phyloP scores from a whole-genome alignment of 495 filamentous ascomycete species.

The Glonium stellatum region DNA sequence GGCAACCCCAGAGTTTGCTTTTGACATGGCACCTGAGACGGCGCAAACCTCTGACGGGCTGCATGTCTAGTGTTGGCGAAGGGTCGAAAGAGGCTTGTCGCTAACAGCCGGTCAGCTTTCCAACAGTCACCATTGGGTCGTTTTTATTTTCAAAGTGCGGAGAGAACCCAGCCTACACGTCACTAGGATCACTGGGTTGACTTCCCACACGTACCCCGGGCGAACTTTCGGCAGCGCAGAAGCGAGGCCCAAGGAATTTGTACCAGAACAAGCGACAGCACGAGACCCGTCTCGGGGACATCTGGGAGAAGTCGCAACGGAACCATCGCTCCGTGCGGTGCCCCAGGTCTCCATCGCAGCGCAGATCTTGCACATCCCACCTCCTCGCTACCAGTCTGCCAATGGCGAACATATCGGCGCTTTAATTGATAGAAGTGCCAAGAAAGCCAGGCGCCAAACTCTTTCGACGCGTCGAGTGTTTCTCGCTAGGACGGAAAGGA shows the following conservation, averaged over 20 bases:
- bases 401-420: too few species aligned
- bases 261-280: too few species aligned
- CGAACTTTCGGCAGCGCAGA: background rate
- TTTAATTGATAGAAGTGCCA: too few species aligned
- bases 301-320: too few species aligned
- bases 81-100: background rate
- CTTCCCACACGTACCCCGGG: background rate
- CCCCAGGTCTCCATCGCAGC: too few species aligned
- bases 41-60: background rate
- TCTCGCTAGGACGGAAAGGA: too few species aligned
- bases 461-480: too few species aligned
- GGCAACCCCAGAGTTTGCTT: background rate
- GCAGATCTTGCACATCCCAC: too few species aligned
- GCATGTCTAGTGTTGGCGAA: background rate
- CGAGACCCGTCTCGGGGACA: too few species aligned
- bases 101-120: background rate
- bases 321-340: too few species aligned
- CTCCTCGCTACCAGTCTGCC: too few species aligned
- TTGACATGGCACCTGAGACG: background rate
- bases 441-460: too few species aligned
- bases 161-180: background rate
- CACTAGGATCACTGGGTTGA: background rate
- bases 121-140: background rate
- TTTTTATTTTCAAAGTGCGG: background rate
- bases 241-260: background rate